Base-by-base conservation (phyloP, 306 rosid species). In the Cucumis melo region DNA sequence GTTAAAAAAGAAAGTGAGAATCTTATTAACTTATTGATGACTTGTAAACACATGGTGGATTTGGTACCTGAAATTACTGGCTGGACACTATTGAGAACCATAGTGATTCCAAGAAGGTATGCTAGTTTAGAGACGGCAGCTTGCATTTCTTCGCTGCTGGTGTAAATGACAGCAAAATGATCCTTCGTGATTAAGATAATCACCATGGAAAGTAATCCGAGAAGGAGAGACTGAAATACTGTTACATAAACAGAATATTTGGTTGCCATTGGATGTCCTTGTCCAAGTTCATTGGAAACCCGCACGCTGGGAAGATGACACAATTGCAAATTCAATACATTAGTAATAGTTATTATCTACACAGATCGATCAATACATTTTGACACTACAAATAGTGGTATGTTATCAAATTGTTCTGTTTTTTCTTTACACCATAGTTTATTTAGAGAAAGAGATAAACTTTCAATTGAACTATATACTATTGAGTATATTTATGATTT, bases 1-100 rank as follows among this genome's bases (percentile, higher is more conserved):
- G 34, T 32, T 66, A 71, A 71, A 46, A 44, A 17, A 3, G 14
- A 14, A 24, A 46, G 42, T 48, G 15, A 16, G 21, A 34, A 12
- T 13, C 41, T 70, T 48, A 58, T 21, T 36, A 34, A 57, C 63
- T 64, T 39, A 56, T 12, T 5, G 12, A 2, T 24, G 59, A 71
- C 55, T 16, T 8, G 15, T n/a, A 53, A 21, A 32, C 36, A 9
- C 55, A 14, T 10, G 10, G 42, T 46, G 17, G 46, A 41, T 46
- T 74, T 59, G 44, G 11, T 80, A 87, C 97, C 99, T 32, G 97
- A 92, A 82, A 92, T 87, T 60, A 92, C 99, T 1, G 97, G 97
- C 42, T 92, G 97, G 79, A 92, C 90, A 66, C 96, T 90, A 76
- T 92, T 92, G 20, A 94, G 90, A 84, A 94, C 39, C 90, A 94